Percentiles rank a stretch among this genome's conserved stretches.
These are phyloP conservation scores for Ricinus communis DNA, from an alignment of 345 rosid genomes.

Conservation along the genomic window DNA sequence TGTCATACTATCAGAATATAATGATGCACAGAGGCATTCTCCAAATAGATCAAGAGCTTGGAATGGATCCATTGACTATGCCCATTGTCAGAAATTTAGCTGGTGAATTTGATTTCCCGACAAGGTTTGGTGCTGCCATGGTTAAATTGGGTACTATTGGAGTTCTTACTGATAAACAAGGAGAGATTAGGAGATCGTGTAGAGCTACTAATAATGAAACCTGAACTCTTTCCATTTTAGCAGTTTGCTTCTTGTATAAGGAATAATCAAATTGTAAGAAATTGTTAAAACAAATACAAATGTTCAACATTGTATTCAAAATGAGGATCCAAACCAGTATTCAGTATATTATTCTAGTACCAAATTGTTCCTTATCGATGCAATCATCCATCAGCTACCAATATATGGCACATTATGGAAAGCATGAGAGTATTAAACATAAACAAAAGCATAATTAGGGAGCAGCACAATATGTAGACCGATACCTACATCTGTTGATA, in stretches of 20 bases:
- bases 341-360: too few species aligned
- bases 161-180: slow-evolving; percentile 36
- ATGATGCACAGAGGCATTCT: slow-evolving; percentile 34
- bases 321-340: slow-evolving; percentile 4
- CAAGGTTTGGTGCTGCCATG: slow-evolving; percentile 43
- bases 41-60: slow-evolving; percentile 38
- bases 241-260: too few species aligned
- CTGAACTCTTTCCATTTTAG: neutral
- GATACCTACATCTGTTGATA: too few species aligned
- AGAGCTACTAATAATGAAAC: slow-evolving; percentile 23
- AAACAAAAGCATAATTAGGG: too few species aligned
- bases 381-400: too few species aligned
- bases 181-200: slow-evolving; percentile 43
- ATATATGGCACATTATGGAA: too few species aligned
- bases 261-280: neutral
- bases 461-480: too few species aligned
- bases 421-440: too few species aligned
- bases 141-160: slow-evolving; percentile 41
- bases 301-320: too few species aligned
- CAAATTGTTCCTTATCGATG: too few species aligned
- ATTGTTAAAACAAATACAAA: too few species aligned
- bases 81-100: slow-evolving; percentile 27
- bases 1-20: slow-evolving; percentile 29
- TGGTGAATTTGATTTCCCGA: slow-evolving; percentile 19
- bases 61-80: slow-evolving; percentile 25